Evolutionary conservation across 2,329 filamentous ascomycete genomes (phyloP).

Genomic region (Rhinocladiella similis): DNA sequence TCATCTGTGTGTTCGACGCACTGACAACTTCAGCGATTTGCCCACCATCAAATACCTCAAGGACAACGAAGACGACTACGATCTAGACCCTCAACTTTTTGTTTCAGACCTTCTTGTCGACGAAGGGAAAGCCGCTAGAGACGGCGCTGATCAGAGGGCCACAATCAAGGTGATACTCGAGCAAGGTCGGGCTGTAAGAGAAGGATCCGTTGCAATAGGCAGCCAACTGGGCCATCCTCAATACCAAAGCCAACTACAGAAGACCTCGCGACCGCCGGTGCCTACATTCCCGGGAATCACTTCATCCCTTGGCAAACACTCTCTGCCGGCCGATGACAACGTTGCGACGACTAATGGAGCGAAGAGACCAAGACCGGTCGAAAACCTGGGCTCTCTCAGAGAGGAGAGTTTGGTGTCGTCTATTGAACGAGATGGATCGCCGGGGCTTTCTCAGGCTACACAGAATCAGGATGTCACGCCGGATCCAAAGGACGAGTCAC

Average conservation of each 20-base stretch:
- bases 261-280: conserved; percentile 22
- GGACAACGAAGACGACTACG: conserved; percentile 28
- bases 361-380: conserved; percentile 23
- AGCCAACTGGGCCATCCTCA: conserved; percentile 18
- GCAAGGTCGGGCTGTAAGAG: conserved; percentile 24
- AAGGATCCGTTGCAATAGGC: conserved; percentile 28
- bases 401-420: conserved; percentile 21
- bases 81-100: conserved; percentile 28
- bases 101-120: conserved; percentile 30
- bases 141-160: conserved; percentile 28
- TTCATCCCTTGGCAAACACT: conserved; percentile 23
- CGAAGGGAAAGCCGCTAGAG: conserved; percentile 28
- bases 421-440: conserved; percentile 22
- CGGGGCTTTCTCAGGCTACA: conserved; percentile 14
- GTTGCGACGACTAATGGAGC: conserved; percentile 3
- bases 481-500: conserved; percentile 22
- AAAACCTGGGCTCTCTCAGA: conserved; percentile 19
- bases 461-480: conserved; percentile 8
- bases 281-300: conserved; percentile 21
- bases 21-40: conserved; percentile 19
- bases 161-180: conserved; percentile 29
- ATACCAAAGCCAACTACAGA: conserved; percentile 22
- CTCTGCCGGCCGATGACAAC: conserved; percentile 4
- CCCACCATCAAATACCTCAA: conserved; percentile 31
- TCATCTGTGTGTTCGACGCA: neutral